A percentile compares a stretch with the other conserved stretches of the same genome.
Conservation (phyloP, 164 flowering plant genomes). For the Magnolia kwangsiensis region DNA sequence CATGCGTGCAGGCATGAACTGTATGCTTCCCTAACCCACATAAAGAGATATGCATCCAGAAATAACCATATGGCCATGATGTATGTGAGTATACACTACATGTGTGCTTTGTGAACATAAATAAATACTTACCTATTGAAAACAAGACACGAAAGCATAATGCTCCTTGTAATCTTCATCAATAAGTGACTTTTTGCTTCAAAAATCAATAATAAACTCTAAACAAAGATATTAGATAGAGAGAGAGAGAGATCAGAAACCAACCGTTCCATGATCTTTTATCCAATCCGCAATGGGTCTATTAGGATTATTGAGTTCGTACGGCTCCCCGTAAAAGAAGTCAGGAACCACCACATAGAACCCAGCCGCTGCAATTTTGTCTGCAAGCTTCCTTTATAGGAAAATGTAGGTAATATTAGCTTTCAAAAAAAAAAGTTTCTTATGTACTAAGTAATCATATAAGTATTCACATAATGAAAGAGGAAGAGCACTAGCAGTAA, state of each 20-base stretch:
- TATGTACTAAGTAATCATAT: too few species aligned
- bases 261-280: slow-evolving; percentile 47
- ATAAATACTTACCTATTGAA: too few species aligned
- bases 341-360: slow-evolving; percentile 63
- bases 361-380: slow-evolving; percentile 62
- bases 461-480: too few species aligned
- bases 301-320: slow-evolving; percentile 24
- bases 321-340: slow-evolving; percentile 55
- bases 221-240: neutral
- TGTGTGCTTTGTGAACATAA: too few species aligned
- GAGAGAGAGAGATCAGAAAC: slow-evolving; percentile 9
- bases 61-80: too few species aligned
- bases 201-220: neutral
- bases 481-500: too few species aligned
- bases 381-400: slow-evolving; percentile 53
- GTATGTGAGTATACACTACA: too few species aligned
- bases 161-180: neutral
- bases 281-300: slow-evolving; percentile 39
- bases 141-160: too few species aligned
- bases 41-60: too few species aligned
- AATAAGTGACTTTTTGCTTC: neutral
- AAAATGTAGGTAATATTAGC: neutral
- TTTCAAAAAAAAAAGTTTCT: too few species aligned
- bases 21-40: too few species aligned
- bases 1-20: too few species aligned